Base-by-base conservation (phyloP, 2,329 filamentous ascomycete species). In the Zymoseptoria brevis region DNA sequence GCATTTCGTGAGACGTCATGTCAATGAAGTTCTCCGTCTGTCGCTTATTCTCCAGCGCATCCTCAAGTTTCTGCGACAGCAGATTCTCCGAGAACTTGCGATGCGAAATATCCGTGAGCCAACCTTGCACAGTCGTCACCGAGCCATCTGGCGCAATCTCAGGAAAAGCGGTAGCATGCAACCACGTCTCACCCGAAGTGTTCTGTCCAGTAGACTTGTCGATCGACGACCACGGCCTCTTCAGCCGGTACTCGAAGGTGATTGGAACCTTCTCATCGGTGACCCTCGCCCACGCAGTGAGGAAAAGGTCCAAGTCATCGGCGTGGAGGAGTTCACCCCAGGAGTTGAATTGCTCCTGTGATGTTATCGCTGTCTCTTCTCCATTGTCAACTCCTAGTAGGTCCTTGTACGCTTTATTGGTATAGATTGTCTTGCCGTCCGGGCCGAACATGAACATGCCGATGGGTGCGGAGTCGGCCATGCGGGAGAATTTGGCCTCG, bases 1-100 rank as follows among this genome's bases (percentile, higher is more conserved):
- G 60, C 69, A 78, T 76, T 57, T 77, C 75, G 58, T 77, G 74
- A 8, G 70, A 73, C 0, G 67, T 67, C 70, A 73, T 73, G 60
- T 73, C 73, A 19, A 74, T 74, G 57, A 75, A 75, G 35, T 71
- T 71, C 58, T 74, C 72, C 1, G 68, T 72, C 52, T 72, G 68
- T 19, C 71, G 60, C 54, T 74, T 75, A 8, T 68, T 68, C 59
- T 74, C 73, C 11, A 73, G 60, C 2, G 71, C 73, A 53, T 75
- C 73, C 50, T 74, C 66, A 1, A 73, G 66, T 22, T 69, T 64
- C 55, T 68, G 65, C 3, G 67, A 58, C 6, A 72, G 59, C 8
- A 74, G 50, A 19, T 63, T 60, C 41, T 74, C 70, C 2, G 63
- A 67, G 55, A 69, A 71, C 50, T 73, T 73, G 9, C 69, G 64